Evolutionary conservation across 1,284 basidiomycete genomes (phyloP), one percentile per base, ranked within the genome.

Genomic region (Erythrobasidium hasegawianum): DNA sequence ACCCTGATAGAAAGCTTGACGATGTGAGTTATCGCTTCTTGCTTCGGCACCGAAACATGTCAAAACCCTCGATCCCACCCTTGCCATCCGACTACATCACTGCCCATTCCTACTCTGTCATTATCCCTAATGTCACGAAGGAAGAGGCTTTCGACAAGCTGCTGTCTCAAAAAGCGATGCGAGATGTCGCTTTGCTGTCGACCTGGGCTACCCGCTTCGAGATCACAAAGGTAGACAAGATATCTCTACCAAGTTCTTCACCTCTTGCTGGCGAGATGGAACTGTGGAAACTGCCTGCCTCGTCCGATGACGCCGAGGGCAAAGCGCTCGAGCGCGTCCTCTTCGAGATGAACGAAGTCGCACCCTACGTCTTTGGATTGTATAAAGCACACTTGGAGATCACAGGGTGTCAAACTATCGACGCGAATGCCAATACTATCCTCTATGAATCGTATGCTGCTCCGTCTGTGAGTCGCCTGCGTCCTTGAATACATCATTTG

Each of bases 151-250:
- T 47, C 22, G 43, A 47, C 43, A 47, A 47, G 43, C 43, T 47
- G 43, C 43, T 47, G 7, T 47, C 43, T 8, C 22, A n/a, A 8
- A 14, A 47, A 8, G 43, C 43, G 7, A 47, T 47, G n/a, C 16
- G 22, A 24, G n/a, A n/a, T n/a, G 43, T 47, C 22, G 43, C 7
- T n/a, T 8, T 47, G 43, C 43, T 47, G n/a, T 47, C 43, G 43
- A 47, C 43, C 43, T 47, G 43, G 43, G 43, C 43, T n/a, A 47
- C 43, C 16, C 43, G 22, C 43, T 47, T 47, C 43, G 43, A 47
- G 43, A 47, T 24, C 8, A 47, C 16, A 5, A 47, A 47, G 7
- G n/a, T 18, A 24, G 43, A 47, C 43, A 24, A n/a, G n/a, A 47
- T 47, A 4, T 7, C 4, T 47, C 7, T 47, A 47, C 43, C 43